phyloP scores from a whole-genome alignment of 2,329 filamentous ascomycete genomes.

The Verticillium nonalfalfae region DNA sequence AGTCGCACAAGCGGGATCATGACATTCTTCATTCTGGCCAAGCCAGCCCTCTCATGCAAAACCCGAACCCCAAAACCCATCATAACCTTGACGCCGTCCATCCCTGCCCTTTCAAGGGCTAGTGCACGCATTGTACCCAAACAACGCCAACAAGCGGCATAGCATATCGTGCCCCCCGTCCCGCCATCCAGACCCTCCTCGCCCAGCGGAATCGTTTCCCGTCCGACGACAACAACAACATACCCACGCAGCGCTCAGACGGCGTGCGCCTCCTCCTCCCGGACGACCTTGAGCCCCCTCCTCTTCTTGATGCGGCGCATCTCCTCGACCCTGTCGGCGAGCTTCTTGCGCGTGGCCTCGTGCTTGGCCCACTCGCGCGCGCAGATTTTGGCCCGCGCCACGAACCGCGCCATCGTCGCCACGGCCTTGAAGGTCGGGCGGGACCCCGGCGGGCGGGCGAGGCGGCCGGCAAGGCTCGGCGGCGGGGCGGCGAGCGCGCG shows the following conservation, averaged over 20 bases:
- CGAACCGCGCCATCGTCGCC: slow-evolving; percentile 42
- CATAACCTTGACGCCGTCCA: neutral
- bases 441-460: slow-evolving; percentile 9
- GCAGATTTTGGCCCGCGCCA: slow-evolving; percentile 42
- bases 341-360: slow-evolving; percentile 39
- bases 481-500: slow-evolving; percentile 23
- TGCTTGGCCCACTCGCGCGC: slow-evolving; percentile 44
- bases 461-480: slow-evolving; percentile 13
- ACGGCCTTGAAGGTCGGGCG: slow-evolving; percentile 34
- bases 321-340: slow-evolving; percentile 42
- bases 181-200: too few relatives aligned
- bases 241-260: neutral
- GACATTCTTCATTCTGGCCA: neutral
- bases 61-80: neutral
- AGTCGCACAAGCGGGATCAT: neutral
- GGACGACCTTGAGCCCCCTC: slow-evolving; percentile 30
- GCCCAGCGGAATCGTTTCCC: too few relatives aligned
- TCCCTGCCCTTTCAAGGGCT: neutral
- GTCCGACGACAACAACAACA: neutral
- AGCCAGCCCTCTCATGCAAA: neutral
- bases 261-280: slow-evolving; percentile 22
- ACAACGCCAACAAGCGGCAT: neutral
- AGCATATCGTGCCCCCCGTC: too few relatives aligned
- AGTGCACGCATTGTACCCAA: neutral
- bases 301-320: slow-evolving; percentile 37